These are phyloP conservation scores for Quillaja saponaria DNA, from an alignment of 306 rosid species.

Conservation along the genomic window DNA sequence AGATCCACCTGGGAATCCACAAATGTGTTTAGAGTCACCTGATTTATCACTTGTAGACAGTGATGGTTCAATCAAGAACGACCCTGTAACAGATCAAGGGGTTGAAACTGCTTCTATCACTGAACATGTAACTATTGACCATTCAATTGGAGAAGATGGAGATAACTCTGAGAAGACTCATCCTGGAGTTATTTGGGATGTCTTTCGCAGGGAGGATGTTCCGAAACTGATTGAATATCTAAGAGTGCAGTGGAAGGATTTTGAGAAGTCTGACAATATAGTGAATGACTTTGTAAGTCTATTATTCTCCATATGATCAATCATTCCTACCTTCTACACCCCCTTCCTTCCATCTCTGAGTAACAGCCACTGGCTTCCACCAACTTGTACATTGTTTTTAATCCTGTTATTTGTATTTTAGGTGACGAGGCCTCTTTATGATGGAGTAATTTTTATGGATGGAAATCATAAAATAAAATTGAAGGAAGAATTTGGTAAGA, in stretches of 20 bases:
- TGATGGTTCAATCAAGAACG: conserved; percentile 52
- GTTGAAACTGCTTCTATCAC: conserved; percentile 40
- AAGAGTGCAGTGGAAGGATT: conserved; percentile 60
- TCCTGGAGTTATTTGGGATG: conserved; percentile 87
- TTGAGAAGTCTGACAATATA: conserved; percentile 45
- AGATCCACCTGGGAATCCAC: conserved; percentile 48
- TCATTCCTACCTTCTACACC: not conserved
- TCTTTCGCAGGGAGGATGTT: conserved; percentile 72
- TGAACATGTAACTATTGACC: conserved; percentile 36
- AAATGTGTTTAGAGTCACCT: conserved; percentile 42
- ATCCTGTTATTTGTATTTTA: conserved; percentile 40
- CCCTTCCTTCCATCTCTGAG: not conserved
- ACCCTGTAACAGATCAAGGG: conserved; percentile 38
- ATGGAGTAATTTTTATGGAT: conserved; percentile 66
- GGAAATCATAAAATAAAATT: conserved; percentile 67
- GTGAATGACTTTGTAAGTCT: conserved; percentile 55
- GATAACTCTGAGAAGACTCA: conserved; percentile 42
- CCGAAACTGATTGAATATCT: conserved; percentile 72
- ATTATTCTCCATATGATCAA: not conserved
- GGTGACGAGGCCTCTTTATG: conserved; percentile 74
- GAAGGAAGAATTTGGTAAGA: conserved; percentile 92
- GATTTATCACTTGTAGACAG: conserved; percentile 44
- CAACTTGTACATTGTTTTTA: conserved; percentile 22
- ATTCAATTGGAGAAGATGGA: conserved; percentile 44
- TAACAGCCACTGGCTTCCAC: conserved; percentile 28